These are phyloP conservation scores for Ophioceras dolichostomum DNA, from an alignment of 2,329 filamentous ascomycete species.

Conservation along the genomic window DNA sequence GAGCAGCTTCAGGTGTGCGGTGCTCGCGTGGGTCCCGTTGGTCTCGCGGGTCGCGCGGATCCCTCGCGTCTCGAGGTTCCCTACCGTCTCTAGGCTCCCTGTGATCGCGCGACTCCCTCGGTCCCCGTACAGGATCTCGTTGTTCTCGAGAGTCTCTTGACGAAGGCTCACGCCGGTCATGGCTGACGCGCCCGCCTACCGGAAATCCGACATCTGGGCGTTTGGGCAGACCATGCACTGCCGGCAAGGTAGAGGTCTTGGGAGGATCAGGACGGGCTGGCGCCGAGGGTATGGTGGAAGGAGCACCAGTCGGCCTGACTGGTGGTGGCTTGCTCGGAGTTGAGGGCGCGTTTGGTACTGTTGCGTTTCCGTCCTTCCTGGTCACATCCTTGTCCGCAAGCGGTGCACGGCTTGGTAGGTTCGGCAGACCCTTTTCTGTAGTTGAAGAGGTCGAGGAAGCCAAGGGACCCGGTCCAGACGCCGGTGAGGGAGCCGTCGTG, in stretches of 20 bases:
- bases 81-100: slow-evolving; percentile 19
- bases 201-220: slow-evolving; percentile 13
- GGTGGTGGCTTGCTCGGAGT: slow-evolving; percentile 15
- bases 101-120: slow-evolving; percentile 20
- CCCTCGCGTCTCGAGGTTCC: slow-evolving; percentile 23
- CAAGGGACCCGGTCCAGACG: too few relatives aligned
- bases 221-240: slow-evolving; percentile 14
- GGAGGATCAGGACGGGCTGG: slow-evolving; percentile 16
- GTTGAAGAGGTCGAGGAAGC: too few relatives aligned
- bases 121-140: slow-evolving; percentile 14
- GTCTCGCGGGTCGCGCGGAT: slow-evolving; percentile 22
- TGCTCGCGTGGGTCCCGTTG: slow-evolving; percentile 21
- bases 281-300: too few relatives aligned
- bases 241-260: slow-evolving; percentile 19
- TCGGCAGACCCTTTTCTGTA: too few relatives aligned
- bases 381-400: slow-evolving; percentile 10
- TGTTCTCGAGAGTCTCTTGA: too few relatives aligned
- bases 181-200: slow-evolving; percentile 12
- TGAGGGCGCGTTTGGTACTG: slow-evolving; percentile 7
- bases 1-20: slow-evolving; percentile 24
- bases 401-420: slow-evolving; percentile 6
- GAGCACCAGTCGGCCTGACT: slow-evolving; percentile 9
- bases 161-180: slow-evolving; percentile 7
- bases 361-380: slow-evolving; percentile 8
- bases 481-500: too few relatives aligned